Evolutionary conservation across 352 stramenopile genomes (phyloP), one percentile per base, ranked within the genome.

Genomic region (Phytophthora cryptogea): DNA sequence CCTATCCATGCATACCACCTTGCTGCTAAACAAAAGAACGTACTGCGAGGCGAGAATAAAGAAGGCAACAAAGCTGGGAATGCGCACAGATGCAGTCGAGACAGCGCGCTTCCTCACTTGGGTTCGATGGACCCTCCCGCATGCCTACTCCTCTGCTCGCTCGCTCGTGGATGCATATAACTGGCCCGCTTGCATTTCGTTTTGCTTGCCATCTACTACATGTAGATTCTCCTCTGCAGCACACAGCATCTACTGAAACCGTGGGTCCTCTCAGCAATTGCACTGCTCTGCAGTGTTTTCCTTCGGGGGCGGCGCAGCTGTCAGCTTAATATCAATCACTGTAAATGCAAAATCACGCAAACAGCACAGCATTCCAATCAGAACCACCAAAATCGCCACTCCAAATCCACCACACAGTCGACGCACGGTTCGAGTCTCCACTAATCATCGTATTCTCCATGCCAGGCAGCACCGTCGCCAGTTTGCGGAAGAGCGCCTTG

Each of bases 401-500:
- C 23, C 36, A 5, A 3, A 3, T 43, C 37, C 2, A 42, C 16
- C 5, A 5, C 36, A 42, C 4, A 43, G 16, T 8, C 26, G 2
- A 86, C 81, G 67, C 72, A 95, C 86, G 63, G 66, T 95, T 95
- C 8, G 86, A 91, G 58, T 95, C 89, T 66, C 85, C 85, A 44
- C 83, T 93, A 66, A 89, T 96, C 40, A 81, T 81, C 26, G 82
- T 94, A 71, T 97, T 96, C 45, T 96, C 88, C 82, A 97, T 97
- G 64, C 97, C 97, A 0, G 97, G 97, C 67, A 99, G 82, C 59
- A 97, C 94, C 8, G 95, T 99, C 13, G 97, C 97, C 35, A 99
- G 82, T 77, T 99, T 99, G 58, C 97, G 89, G 82, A 99, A 99
- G 26, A 99, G 87, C 56, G 92, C 91, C 80, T 99, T 99, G 67